phyloP scores from a whole-genome alignment of 1,284 basidiomycete species.

The Irpex sp. region DNA sequence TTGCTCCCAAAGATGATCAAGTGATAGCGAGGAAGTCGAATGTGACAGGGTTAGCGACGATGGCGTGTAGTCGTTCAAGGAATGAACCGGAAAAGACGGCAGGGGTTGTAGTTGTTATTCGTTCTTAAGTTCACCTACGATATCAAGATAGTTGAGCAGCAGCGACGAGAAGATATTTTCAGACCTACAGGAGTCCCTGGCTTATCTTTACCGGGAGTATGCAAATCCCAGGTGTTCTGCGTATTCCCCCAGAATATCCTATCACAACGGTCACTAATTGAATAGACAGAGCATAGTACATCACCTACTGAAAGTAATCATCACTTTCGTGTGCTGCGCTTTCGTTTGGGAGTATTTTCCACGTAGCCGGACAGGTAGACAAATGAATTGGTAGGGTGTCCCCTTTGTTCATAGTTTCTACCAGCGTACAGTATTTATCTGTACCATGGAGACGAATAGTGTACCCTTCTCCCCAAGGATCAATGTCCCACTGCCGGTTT shows the following conservation, averaged over 20 bases:
- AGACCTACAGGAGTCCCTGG: conserved; percentile 3
- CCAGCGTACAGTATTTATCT: conserved; percentile 11
- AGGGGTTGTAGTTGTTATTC: too few relatives aligned
- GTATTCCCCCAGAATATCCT: conserved; percentile 11
- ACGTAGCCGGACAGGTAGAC: conserved; percentile 9
- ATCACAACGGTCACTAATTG: too few relatives aligned
- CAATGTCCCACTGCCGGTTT: conserved; percentile 9
- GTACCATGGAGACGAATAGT: conserved; percentile 9
- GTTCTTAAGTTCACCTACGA: neutral
- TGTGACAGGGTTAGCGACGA: too few relatives aligned
- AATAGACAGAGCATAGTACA: neutral
- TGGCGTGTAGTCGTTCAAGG: too few relatives aligned
- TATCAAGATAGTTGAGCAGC: too few relatives aligned
- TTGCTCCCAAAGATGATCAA: too few relatives aligned
- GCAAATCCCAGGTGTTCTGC: conserved; percentile 4
- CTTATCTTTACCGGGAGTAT: neutral
- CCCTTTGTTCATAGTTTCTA: neutral
- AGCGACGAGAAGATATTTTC: too few relatives aligned
- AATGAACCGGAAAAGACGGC: too few relatives aligned
- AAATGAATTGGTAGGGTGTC: neutral
- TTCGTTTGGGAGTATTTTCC: conserved; percentile 4
- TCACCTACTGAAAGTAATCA: conserved; percentile 5
- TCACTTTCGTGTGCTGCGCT: neutral
- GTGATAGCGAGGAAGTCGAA: too few relatives aligned
- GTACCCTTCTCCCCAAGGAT: conserved; percentile 6